Evolutionary conservation across 2,329 filamentous ascomycete genomes (phyloP).

Genomic region (Talaromyces sp.): DNA sequence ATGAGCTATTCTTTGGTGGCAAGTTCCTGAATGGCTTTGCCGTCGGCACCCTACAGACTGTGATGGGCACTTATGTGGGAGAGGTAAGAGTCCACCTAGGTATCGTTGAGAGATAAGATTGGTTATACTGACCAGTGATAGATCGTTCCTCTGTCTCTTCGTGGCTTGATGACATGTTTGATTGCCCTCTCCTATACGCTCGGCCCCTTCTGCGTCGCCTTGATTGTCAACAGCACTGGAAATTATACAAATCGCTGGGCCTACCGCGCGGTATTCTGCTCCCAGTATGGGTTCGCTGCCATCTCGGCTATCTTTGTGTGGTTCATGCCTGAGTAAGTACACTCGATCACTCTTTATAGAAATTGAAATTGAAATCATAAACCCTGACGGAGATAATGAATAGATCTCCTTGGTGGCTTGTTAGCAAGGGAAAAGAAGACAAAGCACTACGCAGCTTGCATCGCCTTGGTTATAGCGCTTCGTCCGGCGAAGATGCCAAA

Average conservation of each 20-base stretch:
- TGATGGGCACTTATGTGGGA: slow-evolving; percentile 39
- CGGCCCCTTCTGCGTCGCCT: slow-evolving; percentile 39
- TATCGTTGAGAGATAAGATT: not conserved
- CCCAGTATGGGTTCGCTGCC: slow-evolving; percentile 42
- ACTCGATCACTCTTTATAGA: not conserved
- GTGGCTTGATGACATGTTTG: slow-evolving; percentile 35
- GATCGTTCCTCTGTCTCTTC: slow-evolving; percentile 38
- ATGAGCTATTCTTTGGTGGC: slow-evolving; percentile 41
- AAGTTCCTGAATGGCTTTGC: slow-evolving; percentile 45
- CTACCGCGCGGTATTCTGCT: slow-evolving; percentile 41
- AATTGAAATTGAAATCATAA: not conserved
- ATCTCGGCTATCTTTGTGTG: slow-evolving; percentile 28
- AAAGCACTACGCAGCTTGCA: not conserved
- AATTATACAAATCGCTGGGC: slow-evolving; percentile 40
- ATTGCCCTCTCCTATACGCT: slow-evolving; percentile 42
- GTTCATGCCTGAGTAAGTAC: slow-evolving; percentile 5
- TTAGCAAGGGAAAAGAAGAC: not conserved
- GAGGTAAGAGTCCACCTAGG: not conserved
- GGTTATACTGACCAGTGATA: slow-evolving; percentile 18
- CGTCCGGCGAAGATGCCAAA: not conserved
- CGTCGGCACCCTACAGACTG: slow-evolving; percentile 38
- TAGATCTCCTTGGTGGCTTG: not conserved
- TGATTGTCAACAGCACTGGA: slow-evolving; percentile 38
- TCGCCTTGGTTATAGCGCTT: not conserved
- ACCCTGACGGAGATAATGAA: not conserved